Evolutionary conservation across 2,329 filamentous ascomycete species (phyloP), one percentile per base, ranked within the genome.

Genomic region (Calonectria pteridis): DNA sequence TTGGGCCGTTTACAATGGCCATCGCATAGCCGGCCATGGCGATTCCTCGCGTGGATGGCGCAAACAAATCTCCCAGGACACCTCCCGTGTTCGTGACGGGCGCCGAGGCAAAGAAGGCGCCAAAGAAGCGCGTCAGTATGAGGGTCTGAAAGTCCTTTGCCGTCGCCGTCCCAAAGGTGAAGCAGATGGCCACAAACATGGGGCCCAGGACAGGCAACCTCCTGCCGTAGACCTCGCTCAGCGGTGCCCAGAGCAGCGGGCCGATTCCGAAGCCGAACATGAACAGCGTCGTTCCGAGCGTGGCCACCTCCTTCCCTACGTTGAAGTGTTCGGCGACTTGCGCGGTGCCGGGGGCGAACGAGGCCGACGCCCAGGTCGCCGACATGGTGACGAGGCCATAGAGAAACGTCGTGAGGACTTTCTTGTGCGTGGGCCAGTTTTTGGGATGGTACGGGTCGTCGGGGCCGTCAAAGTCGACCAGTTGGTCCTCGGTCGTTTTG

Each of bases 381-480:
- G 84, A 88, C 92, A 84, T 85, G 20, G 84, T 85, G 79, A 70
- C 81, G 2, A 85, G 63, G 11, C 84, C 84, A 67, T 85, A 85
- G 1, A 13, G 89, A 89, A 75, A 11, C 2, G 93, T 95, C 0
- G 93, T 94, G 4, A 88, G 77, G 11, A 92, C 84, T 82, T 96
- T 95, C 82, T 95, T 95, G 77, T 85, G 85, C 33, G 89, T 90
- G 0, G 90, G 86, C 94, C 94, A 96, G 81, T 95, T 95, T 58
- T 93, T 77, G 0, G 94, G 93, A 5, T 88, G 86, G 80, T 95
- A 94, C 0, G 92, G 92, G 82, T 96, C 94, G 73, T 93, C 90
- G 0, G 87, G 87, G 0, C 93, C 93, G 11, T 95, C 93, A 76
- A 95, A 96, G 72, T 94, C 92, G 29, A 96, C 93, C 16, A 95